Evolutionary conservation across 2,329 filamentous ascomycete species (phyloP).

Genomic region (Falciphora oryzae): DNA sequence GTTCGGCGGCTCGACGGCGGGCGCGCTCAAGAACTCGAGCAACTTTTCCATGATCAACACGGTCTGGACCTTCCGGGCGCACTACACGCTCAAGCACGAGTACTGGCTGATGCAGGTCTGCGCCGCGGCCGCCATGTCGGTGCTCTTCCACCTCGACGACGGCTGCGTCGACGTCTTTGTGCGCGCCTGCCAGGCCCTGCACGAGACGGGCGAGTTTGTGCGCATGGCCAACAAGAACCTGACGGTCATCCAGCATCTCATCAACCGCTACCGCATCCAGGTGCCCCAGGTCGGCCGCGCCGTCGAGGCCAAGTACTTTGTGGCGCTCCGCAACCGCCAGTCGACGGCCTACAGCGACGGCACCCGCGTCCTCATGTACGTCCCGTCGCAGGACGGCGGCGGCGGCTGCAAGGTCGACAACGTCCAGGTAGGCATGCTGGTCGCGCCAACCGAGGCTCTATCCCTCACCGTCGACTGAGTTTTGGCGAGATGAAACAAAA

Average conservation of each 20-base stretch:
- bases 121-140: constrained; percentile 7
- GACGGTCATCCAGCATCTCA: constrained; percentile 4
- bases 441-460: background rate
- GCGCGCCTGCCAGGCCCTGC: constrained; percentile 8
- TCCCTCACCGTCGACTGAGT: background rate
- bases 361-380: constrained; percentile 6
- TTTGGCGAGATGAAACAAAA: background rate
- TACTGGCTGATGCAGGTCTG: constrained; percentile 15
- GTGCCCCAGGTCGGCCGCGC: background rate
- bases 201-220: constrained; percentile 10
- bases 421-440: background rate
- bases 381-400: background rate
- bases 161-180: constrained; percentile 10
- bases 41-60: constrained; percentile 13
- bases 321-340: constrained; percentile 3
- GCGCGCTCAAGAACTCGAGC: constrained; percentile 1
- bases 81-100: constrained; percentile 18
- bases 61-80: constrained; percentile 22
- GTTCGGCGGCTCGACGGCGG: constrained; percentile 1
- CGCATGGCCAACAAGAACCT: constrained; percentile 8
- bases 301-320: constrained; percentile 5
- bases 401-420: background rate
- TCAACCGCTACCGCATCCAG: background rate
- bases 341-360: constrained; percentile 4
- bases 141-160: constrained; percentile 8